Conservation (phyloP, 331 rosid species). For the Malus hybrid region DNA sequence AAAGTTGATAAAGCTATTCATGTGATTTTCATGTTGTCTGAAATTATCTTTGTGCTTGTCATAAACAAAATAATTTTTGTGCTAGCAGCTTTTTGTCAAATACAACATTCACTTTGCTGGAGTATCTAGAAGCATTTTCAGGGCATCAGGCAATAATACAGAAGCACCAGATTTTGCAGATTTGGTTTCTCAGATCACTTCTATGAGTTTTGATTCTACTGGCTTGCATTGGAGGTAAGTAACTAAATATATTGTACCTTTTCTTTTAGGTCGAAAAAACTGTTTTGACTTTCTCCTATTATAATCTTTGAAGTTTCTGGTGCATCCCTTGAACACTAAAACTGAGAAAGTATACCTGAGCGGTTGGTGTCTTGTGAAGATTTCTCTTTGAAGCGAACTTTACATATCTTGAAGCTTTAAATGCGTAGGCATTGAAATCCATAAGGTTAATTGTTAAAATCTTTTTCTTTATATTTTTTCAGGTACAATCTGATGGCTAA, state of each 20-base stretch:
- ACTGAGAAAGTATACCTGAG: neutral
- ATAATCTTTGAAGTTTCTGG: neutral
- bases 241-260: conserved; percentile 11
- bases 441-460: neutral
- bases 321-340: neutral
- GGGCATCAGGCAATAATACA: conserved; percentile 41
- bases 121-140: conserved; percentile 84
- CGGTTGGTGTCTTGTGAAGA: neutral
- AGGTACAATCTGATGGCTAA: conserved; percentile 98
- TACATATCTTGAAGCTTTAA: neutral
- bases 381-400: neutral
- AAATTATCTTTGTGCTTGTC: neutral
- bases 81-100: conserved; percentile 91
- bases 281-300: neutral
- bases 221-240: conserved; percentile 97
- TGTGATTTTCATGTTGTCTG: conserved; percentile 9
- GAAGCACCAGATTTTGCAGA: conserved; percentile 52
- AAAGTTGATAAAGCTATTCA: conserved; percentile 17
- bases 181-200: conserved; percentile 81
- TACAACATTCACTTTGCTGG: conserved; percentile 97
- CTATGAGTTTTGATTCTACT: conserved; percentile 87
- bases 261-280: neutral
- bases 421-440: neutral
- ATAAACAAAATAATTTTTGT: neutral
- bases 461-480: conserved; percentile 5